Conservation (phyloP, 2,329 filamentous ascomycete species). For the Xylariales sp. region DNA sequence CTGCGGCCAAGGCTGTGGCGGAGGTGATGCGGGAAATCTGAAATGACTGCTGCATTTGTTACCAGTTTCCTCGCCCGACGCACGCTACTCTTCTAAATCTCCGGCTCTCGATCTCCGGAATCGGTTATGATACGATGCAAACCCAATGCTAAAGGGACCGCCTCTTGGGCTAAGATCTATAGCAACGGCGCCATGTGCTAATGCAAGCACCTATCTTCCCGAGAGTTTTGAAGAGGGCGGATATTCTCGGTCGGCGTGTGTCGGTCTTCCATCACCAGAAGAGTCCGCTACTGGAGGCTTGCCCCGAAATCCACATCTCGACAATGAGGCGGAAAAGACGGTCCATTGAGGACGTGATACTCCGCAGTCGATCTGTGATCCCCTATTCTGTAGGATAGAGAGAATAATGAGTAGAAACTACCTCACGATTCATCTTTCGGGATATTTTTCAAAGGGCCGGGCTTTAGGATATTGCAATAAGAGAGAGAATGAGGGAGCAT, state of each 20-base stretch:
- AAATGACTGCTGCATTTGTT: constrained; percentile 21
- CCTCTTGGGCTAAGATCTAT: neutral
- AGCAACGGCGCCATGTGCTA: neutral
- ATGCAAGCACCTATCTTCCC: neutral
- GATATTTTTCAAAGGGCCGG: too few relatives aligned
- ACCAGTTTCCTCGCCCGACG: neutral
- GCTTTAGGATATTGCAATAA: too few relatives aligned
- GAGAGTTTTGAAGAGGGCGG: neutral
- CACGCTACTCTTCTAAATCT: neutral
- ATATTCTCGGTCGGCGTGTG: neutral
- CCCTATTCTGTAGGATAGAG: too few relatives aligned
- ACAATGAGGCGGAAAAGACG: neutral
- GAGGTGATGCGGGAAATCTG: constrained; percentile 73
- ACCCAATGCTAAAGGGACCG: neutral
- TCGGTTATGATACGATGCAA: too few relatives aligned
- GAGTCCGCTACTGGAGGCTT: neutral
- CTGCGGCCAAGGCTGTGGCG: constrained; percentile 70
- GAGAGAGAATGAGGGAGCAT: too few relatives aligned
- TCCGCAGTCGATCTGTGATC: too few relatives aligned
- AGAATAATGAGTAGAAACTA: too few relatives aligned
- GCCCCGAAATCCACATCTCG: neutral
- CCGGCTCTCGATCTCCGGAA: neutral
- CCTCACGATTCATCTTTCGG: too few relatives aligned
- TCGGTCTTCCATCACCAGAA: neutral
- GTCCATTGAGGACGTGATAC: too few relatives aligned